phyloP scores from a whole-genome alignment of 805 yeast species.

The Sungouiella blattae region DNA sequence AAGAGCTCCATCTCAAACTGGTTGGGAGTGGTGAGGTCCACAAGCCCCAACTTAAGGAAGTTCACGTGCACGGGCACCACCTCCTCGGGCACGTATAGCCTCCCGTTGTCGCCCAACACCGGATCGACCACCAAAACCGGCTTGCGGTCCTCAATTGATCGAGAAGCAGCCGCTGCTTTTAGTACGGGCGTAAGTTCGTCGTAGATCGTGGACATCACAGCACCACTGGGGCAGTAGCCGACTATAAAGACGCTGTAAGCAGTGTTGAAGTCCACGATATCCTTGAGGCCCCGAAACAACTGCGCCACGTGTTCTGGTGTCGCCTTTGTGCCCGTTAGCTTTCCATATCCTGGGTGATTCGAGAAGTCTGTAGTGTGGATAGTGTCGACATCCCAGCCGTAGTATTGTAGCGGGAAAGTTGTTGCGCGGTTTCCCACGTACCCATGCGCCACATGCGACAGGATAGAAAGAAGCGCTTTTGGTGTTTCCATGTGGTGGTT shows the following conservation, averaged over 20 bases:
- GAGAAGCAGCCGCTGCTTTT: conserved; percentile 27
- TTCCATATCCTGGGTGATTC: conserved; percentile 19
- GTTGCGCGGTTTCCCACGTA: conserved; percentile 18
- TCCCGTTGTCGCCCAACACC: conserved; percentile 88
- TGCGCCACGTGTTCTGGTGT: conserved; percentile 43
- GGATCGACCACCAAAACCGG: conserved; percentile 79
- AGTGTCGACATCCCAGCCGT: conserved; percentile 19
- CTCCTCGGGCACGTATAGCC: conserved; percentile 63
- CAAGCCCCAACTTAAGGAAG: conserved; percentile 50
- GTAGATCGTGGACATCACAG: conserved; percentile 49
- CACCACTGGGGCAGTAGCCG: conserved; percentile 70
- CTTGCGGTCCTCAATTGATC: too few species aligned
- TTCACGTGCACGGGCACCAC: conserved; percentile 51
- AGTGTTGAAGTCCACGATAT: conserved; percentile 35
- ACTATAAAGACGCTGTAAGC: conserved; percentile 65
- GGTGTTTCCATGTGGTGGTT: neutral
- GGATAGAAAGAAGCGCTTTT: conserved; percentile 10
- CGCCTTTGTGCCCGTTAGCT: conserved; percentile 26
- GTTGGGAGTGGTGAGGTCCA: conserved; percentile 77
- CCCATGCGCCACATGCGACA: conserved; percentile 19
- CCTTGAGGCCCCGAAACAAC: conserved; percentile 53
- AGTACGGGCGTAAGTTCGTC: conserved; percentile 36
- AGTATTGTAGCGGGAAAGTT: conserved; percentile 15
- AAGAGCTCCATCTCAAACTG: conserved; percentile 83
- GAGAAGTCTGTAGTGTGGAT: conserved; percentile 17